These are phyloP conservation scores for Dendrobium catenatum DNA, from an alignment of 106 monocot species.

Conservation along the genomic window DNA sequence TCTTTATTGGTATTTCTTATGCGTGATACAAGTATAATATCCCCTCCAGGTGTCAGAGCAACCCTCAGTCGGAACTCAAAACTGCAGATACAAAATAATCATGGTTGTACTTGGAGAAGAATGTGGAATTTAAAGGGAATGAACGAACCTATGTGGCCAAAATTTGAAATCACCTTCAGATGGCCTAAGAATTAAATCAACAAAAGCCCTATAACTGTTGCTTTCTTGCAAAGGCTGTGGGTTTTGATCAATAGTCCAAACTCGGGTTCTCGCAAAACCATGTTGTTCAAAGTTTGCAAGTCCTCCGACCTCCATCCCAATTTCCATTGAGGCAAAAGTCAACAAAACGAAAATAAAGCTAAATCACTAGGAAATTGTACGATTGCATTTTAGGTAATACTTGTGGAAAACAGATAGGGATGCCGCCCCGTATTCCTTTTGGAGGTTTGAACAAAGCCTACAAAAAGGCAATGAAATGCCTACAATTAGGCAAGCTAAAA, in stretches of 20 bases:
- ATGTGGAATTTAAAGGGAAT: neutral
- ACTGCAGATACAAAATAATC: slow-evolving; percentile 20
- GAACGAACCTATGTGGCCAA: slow-evolving; percentile 63
- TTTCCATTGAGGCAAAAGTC: slow-evolving; percentile 1
- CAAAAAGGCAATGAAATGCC: slow-evolving; percentile 5
- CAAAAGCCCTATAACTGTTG: slow-evolving; percentile 32
- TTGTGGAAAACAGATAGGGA: slow-evolving; percentile 75
- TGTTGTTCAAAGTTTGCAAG: slow-evolving; percentile 46
- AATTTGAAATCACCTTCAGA: slow-evolving; percentile 52
- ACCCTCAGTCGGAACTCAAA: slow-evolving; percentile 76
- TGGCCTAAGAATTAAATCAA: slow-evolving; percentile 62
- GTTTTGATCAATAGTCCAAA: slow-evolving; percentile 54
- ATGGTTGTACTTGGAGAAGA: neutral
- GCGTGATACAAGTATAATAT: slow-evolving; percentile 68
- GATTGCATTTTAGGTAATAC: slow-evolving; percentile 20
- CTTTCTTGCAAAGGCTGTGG: slow-evolving; percentile 54
- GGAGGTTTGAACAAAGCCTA: slow-evolving; percentile 64
- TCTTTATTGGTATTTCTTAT: slow-evolving; percentile 68
- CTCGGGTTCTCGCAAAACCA: slow-evolving; percentile 55
- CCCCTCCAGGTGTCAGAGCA: slow-evolving; percentile 57
- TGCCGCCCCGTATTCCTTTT: slow-evolving; percentile 69
- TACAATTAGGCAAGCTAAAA: neutral
- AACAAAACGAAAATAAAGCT: neutral
- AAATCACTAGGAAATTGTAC: neutral
- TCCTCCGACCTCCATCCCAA: slow-evolving; percentile 28